Evolutionary conservation across 2,329 filamentous ascomycete genomes (phyloP).

Genomic region (Microthyrium microscopicum): DNA sequence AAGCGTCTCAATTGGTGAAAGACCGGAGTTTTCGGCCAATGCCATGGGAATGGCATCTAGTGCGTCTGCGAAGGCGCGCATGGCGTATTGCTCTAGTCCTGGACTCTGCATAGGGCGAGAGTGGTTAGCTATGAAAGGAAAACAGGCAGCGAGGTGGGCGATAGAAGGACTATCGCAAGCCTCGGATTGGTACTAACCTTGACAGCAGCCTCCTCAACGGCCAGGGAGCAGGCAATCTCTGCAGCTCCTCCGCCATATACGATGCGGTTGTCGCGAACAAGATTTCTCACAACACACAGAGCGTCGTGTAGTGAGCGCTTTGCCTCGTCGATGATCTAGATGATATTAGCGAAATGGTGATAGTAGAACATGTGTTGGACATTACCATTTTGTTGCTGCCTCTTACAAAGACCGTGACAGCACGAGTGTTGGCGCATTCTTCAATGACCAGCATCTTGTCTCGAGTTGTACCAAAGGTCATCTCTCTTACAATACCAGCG

Average conservation of each 20-base stretch:
- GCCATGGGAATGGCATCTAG: slow-evolving; percentile 90
- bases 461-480: slow-evolving; percentile 91
- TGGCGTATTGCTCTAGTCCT: slow-evolving; percentile 96
- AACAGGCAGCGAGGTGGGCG: not conserved
- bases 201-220: slow-evolving; percentile 85
- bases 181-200: slow-evolving; percentile 32
- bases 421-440: slow-evolving; percentile 93
- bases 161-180: not conserved
- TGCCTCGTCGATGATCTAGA: slow-evolving; percentile 91
- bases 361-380: slow-evolving; percentile 11
- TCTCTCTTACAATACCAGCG: slow-evolving; percentile 80
- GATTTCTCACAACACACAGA: slow-evolving; percentile 90
- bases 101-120: slow-evolving; percentile 41
- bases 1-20: slow-evolving; percentile 89
- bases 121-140: slow-evolving; percentile 1
- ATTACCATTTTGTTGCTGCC: slow-evolving; percentile 98
- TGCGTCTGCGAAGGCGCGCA: slow-evolving; percentile 93
- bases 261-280: slow-evolving; percentile 89
- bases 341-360: slow-evolving; percentile 8
- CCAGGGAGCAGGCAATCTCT: slow-evolving; percentile 91
- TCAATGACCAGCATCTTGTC: slow-evolving; percentile 99
- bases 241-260: slow-evolving; percentile 95
- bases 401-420: slow-evolving; percentile 89
- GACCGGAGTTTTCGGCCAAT: slow-evolving; percentile 87
- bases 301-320: slow-evolving; percentile 96